A percentile compares a stretch with the other conserved stretches of the same genome.
These are phyloP conservation scores for Phytophthora litchii DNA, from an alignment of 352 stramenopile genomes.

Conservation along the genomic window DNA sequence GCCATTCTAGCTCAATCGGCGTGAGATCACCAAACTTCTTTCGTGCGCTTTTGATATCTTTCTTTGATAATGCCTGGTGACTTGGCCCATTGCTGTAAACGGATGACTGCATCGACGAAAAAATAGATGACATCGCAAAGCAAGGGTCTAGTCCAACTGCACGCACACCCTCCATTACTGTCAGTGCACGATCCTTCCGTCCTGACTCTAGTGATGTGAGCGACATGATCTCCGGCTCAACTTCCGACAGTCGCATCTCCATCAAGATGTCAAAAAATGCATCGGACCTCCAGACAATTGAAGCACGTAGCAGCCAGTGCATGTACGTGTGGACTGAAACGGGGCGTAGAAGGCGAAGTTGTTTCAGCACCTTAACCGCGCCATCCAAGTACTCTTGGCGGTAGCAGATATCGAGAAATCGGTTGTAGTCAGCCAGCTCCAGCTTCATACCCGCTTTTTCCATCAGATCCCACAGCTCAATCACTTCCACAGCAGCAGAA, in stretches of 20 bases:
- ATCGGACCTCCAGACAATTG: constrained; percentile 81
- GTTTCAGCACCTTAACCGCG: constrained; percentile 77
- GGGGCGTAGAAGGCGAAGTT: constrained; percentile 63
- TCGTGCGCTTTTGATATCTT: constrained; percentile 53
- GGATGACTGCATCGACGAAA: constrained; percentile 77
- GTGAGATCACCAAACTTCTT: constrained; percentile 70
- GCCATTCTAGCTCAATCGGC: constrained; percentile 66
- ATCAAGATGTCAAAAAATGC: constrained; percentile 88
- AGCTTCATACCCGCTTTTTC: constrained; percentile 62
- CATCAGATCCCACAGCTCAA: constrained; percentile 79
- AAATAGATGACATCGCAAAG: constrained; percentile 88
- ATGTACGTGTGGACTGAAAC: constrained; percentile 85
- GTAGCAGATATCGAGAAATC: constrained; percentile 81
- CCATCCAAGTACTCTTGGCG: constrained; percentile 78
- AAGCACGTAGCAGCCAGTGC: constrained; percentile 82
- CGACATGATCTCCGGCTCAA: constrained; percentile 84
- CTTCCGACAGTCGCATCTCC: constrained; percentile 83
- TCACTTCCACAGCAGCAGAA: constrained; percentile 60
- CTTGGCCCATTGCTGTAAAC: constrained; percentile 75
- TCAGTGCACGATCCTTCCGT: constrained; percentile 82
- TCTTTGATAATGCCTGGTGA: constrained; percentile 50
- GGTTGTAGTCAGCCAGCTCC: constrained; percentile 64
- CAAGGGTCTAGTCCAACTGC: constrained; percentile 83
- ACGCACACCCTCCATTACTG: constrained; percentile 88
- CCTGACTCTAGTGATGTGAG: constrained; percentile 85